A percentile compares a stretch with the other conserved stretches of the same genome.
These are phyloP conservation scores for Carex sylvatica DNA, from an alignment of 202 grass and related monocot species.

Conservation along the genomic window DNA sequence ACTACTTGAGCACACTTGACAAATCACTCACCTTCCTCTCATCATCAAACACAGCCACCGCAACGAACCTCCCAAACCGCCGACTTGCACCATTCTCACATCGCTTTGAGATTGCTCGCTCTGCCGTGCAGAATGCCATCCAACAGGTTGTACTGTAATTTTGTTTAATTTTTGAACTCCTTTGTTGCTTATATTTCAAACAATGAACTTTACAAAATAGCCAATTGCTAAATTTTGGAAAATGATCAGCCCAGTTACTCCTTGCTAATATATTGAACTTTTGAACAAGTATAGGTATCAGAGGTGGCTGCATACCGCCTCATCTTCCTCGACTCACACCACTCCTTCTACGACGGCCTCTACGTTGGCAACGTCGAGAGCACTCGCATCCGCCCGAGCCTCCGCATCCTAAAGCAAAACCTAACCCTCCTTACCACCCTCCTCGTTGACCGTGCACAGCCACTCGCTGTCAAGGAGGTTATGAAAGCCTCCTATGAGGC, in stretches of 20 bases:
- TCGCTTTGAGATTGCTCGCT: slow-evolving; percentile 42
- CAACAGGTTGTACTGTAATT: slow-evolving; percentile 22
- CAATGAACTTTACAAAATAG: neutral
- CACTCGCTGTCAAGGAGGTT: slow-evolving; percentile 72
- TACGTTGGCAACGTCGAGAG: slow-evolving; percentile 44
- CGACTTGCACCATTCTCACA: slow-evolving; percentile 16
- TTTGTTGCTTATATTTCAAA: neutral
- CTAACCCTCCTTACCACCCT: slow-evolving; percentile 68
- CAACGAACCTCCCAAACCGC: slow-evolving; percentile 5
- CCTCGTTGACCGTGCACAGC: slow-evolving; percentile 63
- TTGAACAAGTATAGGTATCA: slow-evolving; percentile 24
- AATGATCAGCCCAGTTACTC: neutral
- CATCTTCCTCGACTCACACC: slow-evolving; percentile 82
- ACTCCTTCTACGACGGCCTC: slow-evolving; percentile 73
- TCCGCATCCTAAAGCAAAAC: slow-evolving; percentile 78
- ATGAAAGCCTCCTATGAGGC: slow-evolving; percentile 72
- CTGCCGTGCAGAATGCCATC: slow-evolving; percentile 42
- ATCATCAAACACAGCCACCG: neutral
- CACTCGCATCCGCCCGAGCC: slow-evolving; percentile 49
- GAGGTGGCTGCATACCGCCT: slow-evolving; percentile 85
- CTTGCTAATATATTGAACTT: neutral
- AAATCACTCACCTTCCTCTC: slow-evolving; percentile 62
- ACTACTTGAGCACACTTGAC: slow-evolving; percentile 53
- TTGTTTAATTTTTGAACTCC: neutral
- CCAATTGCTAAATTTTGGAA: neutral